Percentiles rank a stretch among this genome's conserved stretches.
Evolutionary conservation across 306 rosid genomes (phyloP).

Genomic region (Vigna nakashimae): DNA sequence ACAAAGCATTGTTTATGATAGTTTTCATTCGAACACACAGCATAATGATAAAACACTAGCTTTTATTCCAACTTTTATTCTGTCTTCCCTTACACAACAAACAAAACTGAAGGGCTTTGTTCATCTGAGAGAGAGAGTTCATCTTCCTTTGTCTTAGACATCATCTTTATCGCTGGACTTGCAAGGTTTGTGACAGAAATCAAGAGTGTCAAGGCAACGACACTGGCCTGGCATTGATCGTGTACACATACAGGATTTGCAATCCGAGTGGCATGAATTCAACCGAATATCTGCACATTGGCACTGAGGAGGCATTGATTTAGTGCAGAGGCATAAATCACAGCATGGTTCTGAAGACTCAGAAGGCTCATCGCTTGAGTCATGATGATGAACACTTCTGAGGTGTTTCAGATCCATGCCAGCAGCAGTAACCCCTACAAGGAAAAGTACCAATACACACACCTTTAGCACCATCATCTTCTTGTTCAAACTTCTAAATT

Average conservation of each 20-base stretch:
- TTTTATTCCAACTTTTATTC: too few species aligned
- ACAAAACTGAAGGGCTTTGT: background rate
- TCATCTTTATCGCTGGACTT: background rate
- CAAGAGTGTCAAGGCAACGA: background rate
- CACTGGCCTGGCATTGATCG: background rate
- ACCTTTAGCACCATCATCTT: background rate
- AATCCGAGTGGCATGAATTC: background rate
- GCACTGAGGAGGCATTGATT: background rate
- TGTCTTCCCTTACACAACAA: background rate
- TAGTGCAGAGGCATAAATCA: background rate
- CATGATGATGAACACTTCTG: background rate
- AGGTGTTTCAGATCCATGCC: background rate
- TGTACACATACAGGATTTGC: background rate
- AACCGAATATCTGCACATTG: too few species aligned
- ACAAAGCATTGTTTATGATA: too few species aligned
- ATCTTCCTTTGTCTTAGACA: background rate
- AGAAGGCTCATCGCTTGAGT: background rate
- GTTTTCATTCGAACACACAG: too few species aligned
- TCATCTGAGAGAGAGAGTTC: background rate
- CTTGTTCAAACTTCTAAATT: background rate
- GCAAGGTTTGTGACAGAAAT: background rate
- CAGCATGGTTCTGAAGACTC: conserved; percentile 13
- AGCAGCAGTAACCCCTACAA: background rate
- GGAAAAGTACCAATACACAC: conserved; percentile 8
- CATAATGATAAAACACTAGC: too few species aligned